Evolutionary conservation across 148 eudicot species (phyloP), one percentile per base, ranked within the genome.

Genomic region (Nyssa sinensis): DNA sequence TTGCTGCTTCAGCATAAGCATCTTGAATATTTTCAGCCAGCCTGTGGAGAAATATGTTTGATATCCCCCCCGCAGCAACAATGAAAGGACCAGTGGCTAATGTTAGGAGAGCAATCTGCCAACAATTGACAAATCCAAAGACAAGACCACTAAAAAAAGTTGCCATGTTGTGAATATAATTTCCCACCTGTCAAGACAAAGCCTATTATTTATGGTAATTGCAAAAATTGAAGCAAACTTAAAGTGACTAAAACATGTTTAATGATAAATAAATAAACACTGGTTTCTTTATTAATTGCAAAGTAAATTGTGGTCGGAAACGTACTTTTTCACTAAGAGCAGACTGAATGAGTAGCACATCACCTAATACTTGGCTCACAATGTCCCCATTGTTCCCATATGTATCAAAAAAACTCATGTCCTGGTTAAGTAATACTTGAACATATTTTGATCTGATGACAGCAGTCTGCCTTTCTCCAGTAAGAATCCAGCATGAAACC

Each of bases 1-100:
- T 95, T 69, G 99, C 97, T 51, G 99, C 99, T 86, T 95, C 99
- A 27, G 99, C 99, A 88, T 95, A 95, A 58, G 99, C 99, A 86
- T 95, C 99, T 84, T 95, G 99, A 71, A 95, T 95, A 74, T 92
- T 95, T 82, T 95, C 99, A 10, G 99, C 99, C 83, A 95, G 97
- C 76, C 97, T 89, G 81, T 95, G 99, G 72, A 95, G 89, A 82
- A 95, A 95, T 67, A 95, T 95, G 82, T 95, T 95, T 60, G 99
- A 95, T 80, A 95, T 87, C 78, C 99, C 99, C 77, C 99, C 99
- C 4, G 99, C 99, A 75, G 99, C 99, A 82, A 95, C 97, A 89
- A 95, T 95, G 64, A 95, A 90, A 37, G 97, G 99, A 24, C 99
- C 99, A 19, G 97, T 92, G 64, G 92, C 96, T 84, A 95, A 88